Evolutionary conservation across 2,329 filamentous ascomycete species (phyloP), one percentile per base, ranked within the genome.

Genomic region (Calonectria pseudoturangicola): DNA sequence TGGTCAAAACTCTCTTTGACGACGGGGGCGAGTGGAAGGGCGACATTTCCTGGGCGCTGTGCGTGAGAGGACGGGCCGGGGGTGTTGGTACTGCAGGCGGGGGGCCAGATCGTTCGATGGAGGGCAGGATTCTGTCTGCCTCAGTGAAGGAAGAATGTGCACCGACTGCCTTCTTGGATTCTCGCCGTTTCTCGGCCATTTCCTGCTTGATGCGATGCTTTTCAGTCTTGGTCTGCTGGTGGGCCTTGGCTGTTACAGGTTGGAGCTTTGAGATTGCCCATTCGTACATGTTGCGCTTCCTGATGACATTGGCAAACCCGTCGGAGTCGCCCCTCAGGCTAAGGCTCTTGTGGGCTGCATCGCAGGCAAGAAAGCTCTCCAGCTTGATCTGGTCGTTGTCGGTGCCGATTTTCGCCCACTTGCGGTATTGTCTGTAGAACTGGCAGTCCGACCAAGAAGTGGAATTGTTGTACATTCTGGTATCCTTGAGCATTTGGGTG

Each of bases 241-340:
- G 18, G 2, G 33, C 8, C 2, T 18, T 10, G 4, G 50, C 18
- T 2, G 30, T 21, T 12, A 48, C 3, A 1, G 48, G 30, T 5
- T 9, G 9, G 13, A 77, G 58, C 43, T 73, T 9, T 10, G 70
- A 2, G 2, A n/a, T 6, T 13, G 51, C 60, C 76, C 75, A 77
- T 0, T 33, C 27, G 5, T 16, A 9, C 1, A 77, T 56, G 3
- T 45, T 28, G 2, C 68, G 72, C 1, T 4, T 9, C 0, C 0
- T 2, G 13, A 74, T 16, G 2, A 63, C 66, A 0, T 18, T 4
- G 21, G 0, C 7, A 21, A 70, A 65, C 9, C 2, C 12, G 58
- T 47, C 58, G 9, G 16, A 47, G 48, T 25, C 10, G 2, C 1
- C 15, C 0, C 0, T 0, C 1, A 60, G 0, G 4, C 21, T 33